phyloP scores from a whole-genome alignment of 331 rosid genomes.

The Pyracantha coccinea region DNA sequence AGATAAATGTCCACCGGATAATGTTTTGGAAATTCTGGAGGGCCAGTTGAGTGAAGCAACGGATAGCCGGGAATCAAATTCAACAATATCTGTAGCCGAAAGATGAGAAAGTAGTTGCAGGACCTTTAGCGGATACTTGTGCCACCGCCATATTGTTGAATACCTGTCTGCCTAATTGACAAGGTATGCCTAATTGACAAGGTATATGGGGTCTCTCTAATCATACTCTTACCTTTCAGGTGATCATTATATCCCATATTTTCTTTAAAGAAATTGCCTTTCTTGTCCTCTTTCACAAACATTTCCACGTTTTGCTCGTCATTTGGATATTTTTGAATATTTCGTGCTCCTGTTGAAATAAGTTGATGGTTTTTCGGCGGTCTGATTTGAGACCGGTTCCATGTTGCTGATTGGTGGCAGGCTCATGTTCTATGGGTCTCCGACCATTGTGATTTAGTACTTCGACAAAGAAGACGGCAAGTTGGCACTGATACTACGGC shows the following conservation, averaged over 20 bases:
- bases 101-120: slow-evolving; percentile 18
- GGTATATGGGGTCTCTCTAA: slow-evolving; percentile 8
- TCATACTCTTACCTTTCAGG: slow-evolving; percentile 2
- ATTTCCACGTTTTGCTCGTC: neutral
- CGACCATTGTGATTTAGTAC: neutral
- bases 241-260: neutral
- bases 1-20: slow-evolving; percentile 78
- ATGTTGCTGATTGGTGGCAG: neutral
- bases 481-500: neutral
- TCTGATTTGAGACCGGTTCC: neutral
- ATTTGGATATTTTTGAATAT: neutral
- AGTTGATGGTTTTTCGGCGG: neutral
- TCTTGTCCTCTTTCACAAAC: neutral
- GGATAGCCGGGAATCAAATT: slow-evolving; percentile 27
- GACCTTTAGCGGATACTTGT: slow-evolving; percentile 12
- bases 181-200: slow-evolving; percentile 18
- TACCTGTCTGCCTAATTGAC: slow-evolving; percentile 10
- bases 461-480: neutral
- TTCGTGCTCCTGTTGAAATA: neutral
- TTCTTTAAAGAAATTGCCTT: neutral
- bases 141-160: slow-evolving; percentile 14
- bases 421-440: neutral
- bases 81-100: slow-evolving; percentile 27
- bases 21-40: slow-evolving; percentile 48
- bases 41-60: slow-evolving; percentile 33